Evolutionary conservation across 2,329 filamentous ascomycete genomes (phyloP).

Genomic region (Chaetothyriales sp.): DNA sequence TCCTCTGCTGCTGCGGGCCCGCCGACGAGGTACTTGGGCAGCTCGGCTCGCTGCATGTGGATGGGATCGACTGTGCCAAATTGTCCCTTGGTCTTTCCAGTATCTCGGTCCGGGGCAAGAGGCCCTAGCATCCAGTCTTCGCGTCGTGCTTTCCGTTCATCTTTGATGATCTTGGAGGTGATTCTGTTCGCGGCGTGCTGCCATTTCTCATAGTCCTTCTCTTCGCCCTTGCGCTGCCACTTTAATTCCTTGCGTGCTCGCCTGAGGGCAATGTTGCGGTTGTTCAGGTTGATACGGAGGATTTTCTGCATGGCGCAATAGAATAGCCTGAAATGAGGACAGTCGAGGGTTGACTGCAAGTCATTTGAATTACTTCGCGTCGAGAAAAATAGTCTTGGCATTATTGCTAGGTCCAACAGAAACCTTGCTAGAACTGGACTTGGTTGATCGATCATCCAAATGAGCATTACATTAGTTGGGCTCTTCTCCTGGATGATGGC

Average conservation of each 20-base stretch:
- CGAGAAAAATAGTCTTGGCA: no score
- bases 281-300: conserved; percentile 49
- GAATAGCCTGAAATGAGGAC: background rate
- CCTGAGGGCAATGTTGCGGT: conserved; percentile 47
- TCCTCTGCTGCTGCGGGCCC: conserved; percentile 17
- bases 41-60: conserved; percentile 24
- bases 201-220: conserved; percentile 23
- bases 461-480: no score
- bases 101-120: conserved; percentile 60
- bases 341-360: background rate
- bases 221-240: conserved; percentile 25
- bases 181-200: conserved; percentile 15
- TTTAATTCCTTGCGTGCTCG: conserved; percentile 32
- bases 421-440: no score
- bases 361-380: no score
- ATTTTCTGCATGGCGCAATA: conserved; percentile 51
- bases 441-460: no score
- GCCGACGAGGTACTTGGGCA: conserved; percentile 20
- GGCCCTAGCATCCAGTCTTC: conserved; percentile 70
- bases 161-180: conserved; percentile 25
- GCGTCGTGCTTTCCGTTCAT: conserved; percentile 42
- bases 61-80: conserved; percentile 42
- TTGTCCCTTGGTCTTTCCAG: conserved; percentile 40
- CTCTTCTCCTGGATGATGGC: no score
- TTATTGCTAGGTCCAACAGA: background rate